Evolutionary conservation across 345 rosid genomes (phyloP).

Genomic region (Murraya paniculata): DNA sequence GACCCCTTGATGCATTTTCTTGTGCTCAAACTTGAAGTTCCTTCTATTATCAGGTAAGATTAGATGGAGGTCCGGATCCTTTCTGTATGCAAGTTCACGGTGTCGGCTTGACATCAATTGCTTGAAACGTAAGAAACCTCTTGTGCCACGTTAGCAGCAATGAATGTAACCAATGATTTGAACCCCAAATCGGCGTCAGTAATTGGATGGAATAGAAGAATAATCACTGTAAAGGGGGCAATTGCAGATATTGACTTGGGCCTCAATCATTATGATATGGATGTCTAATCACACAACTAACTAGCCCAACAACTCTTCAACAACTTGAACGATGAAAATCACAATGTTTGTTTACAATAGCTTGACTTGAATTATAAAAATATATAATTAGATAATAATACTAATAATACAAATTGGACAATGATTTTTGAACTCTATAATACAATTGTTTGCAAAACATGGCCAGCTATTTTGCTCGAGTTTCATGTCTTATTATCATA

Average conservation of each 20-base stretch:
- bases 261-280: constrained; percentile 23
- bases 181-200: background rate
- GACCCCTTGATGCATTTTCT: background rate
- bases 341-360: constrained; percentile 1
- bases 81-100: background rate
- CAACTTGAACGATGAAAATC: constrained; percentile 36
- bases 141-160: background rate
- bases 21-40: background rate
- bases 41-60: background rate
- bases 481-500: background rate
- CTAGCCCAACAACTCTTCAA: constrained; percentile 46
- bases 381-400: constrained; percentile 5
- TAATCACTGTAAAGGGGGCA: background rate
- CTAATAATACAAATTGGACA: constrained; percentile 5
- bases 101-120: background rate
- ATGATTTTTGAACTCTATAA: background rate
- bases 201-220: background rate
- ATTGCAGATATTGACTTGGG: constrained; percentile 15
- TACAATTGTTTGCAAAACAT: constrained; percentile 31
- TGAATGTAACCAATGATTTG: background rate
- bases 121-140: background rate
- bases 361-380: constrained; percentile 17
- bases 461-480: constrained; percentile 51
- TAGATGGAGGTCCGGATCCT: background rate
- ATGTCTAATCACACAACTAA: constrained; percentile 32